Evolutionary conservation across 2,329 filamentous ascomycete species (phyloP), one percentile per base, ranked within the genome.

Genomic region (Pseudopyricularia cyperi): DNA sequence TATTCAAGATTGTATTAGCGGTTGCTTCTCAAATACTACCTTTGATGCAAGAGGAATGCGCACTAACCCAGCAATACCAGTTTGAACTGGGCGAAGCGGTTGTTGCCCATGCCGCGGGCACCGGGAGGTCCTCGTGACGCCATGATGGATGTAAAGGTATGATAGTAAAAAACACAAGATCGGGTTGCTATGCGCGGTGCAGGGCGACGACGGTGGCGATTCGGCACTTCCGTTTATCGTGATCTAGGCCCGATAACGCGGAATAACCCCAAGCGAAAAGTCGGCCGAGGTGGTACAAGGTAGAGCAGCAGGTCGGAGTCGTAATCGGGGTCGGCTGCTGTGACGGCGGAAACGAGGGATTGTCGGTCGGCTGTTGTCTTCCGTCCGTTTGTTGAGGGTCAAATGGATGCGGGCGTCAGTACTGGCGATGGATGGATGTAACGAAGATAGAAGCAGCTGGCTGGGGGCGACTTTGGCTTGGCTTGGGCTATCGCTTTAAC

Each of bases 1-100:
- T 50, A 60, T 52, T 57, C 53, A 53, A 53, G 57, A n/a, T 65
- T 76, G 71, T 57, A 58, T 54, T 55, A 49, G 48, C 53, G 52
- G 34, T 24, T 28, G 4, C 22, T 24, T 26, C 4, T n/a, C 46
- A 33, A 52, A 49, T 50, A 51, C 19, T 12, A 17, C 52, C 50
- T 51, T 28, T 46, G 55, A 52, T 47, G 47, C 39, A 49, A 52
- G 37, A 24, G 52, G 54, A 53, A 50, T 50, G 51, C 39, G 19
- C 53, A 65, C 85, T 60, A 80, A 97, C 93, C 93, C 58, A 98
- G 79, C 65, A 98, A 77, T 59, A 98, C 93, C 62, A 98, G 80
- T 79, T 98, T 98, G 75, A 98, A 98, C 78, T 98, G 93, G 63
- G 93, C 91, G 71, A 98, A 97, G 65, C 91, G 84, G 71, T 87